Base-by-base conservation (phyloP, 805 yeast genomes). In the Ogataea degrootiae region DNA sequence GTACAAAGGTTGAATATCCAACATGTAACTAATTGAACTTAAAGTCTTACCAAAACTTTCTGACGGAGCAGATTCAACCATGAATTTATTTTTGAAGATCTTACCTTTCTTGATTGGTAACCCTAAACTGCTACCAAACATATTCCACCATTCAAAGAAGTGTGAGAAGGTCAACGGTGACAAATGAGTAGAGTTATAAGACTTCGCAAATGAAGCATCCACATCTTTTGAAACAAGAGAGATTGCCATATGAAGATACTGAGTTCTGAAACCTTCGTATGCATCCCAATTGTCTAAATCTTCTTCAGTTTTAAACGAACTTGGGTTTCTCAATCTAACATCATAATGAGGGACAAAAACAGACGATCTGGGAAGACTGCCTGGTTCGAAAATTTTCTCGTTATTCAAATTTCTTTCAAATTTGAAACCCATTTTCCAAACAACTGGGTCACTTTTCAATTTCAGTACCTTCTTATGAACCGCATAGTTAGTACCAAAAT, bases 81-180 rank as follows among this genome's bases (percentile, higher is more conserved):
- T 41, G 35, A 60, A 58, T 48, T 79, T 80, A 8, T 80, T 70
- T 31, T 74, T 65, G 69, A 88, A 92, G 22, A 94, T 60, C 1
- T 68, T 64, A 0, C 98, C 97, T 41, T 78, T 74, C 44, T 95
- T 76, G 15, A 89, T 77, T 0, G 98, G 96, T 19, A 91, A 70
- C 44, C 89, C 80, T 55, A 85, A 73, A 46, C 84, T 82, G 23
- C 92, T 84, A n/a, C 84, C 77, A 65, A 92, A 92, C 54, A 87
- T 75, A 34, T 68, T 67, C 96, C 97, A 91, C 98, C 98, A 94
- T 5, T 65, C 61, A 58, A 80, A 82, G 68, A 94, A 90, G 50
- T 82, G 85, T 7, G 68, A 61, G 54, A 92, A 73, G 0, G 83
- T 76, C 5, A 70, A 71, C 1, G 97, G 96, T 2, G 90, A 75